Conservation (phyloP, 805 yeast species). For the Limtongia smithiae region DNA sequence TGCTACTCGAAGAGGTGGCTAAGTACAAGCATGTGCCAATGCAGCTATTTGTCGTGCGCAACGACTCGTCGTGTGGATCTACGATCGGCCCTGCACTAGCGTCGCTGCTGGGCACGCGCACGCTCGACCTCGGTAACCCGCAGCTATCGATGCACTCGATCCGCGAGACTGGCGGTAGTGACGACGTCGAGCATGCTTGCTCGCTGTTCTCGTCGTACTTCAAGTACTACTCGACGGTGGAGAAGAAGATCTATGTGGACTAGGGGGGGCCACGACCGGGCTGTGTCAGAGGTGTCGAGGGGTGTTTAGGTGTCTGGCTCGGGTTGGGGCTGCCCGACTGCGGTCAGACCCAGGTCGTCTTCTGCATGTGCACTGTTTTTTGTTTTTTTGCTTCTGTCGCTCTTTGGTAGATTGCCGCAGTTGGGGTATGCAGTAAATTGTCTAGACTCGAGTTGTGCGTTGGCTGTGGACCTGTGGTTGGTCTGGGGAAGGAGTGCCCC, state of each 20-base stretch:
- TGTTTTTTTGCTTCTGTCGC: too few relatives aligned
- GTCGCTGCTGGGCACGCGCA: constrained; percentile 46
- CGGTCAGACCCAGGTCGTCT: too few relatives aligned
- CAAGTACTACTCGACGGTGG: constrained; percentile 55
- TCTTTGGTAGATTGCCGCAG: too few relatives aligned
- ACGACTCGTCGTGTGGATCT: constrained; percentile 92
- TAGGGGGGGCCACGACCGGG: too few relatives aligned
- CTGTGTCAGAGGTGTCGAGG: too few relatives aligned
- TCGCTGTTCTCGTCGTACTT: constrained; percentile 67
- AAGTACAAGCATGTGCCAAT: constrained; percentile 67
- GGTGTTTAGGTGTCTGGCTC: too few relatives aligned
- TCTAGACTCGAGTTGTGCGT: too few relatives aligned
- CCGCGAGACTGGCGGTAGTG: constrained; percentile 73
- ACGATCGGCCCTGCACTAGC: constrained; percentile 95
- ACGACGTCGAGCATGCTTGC: constrained; percentile 68
- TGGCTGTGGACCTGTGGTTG: too few relatives aligned
- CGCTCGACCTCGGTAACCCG: constrained; percentile 72
- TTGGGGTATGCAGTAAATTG: too few relatives aligned
- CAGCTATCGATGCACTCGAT: constrained; percentile 84
- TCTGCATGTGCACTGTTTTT: too few relatives aligned
- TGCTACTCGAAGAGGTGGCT: constrained; percentile 70
- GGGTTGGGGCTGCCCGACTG: too few relatives aligned
- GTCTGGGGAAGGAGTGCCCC: too few relatives aligned
- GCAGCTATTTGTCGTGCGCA: constrained; percentile 88
- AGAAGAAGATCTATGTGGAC: constrained; percentile 20